Evolutionary conservation across 2,329 filamentous ascomycete species (phyloP).

Genomic region (Trichophaea hybrida): DNA sequence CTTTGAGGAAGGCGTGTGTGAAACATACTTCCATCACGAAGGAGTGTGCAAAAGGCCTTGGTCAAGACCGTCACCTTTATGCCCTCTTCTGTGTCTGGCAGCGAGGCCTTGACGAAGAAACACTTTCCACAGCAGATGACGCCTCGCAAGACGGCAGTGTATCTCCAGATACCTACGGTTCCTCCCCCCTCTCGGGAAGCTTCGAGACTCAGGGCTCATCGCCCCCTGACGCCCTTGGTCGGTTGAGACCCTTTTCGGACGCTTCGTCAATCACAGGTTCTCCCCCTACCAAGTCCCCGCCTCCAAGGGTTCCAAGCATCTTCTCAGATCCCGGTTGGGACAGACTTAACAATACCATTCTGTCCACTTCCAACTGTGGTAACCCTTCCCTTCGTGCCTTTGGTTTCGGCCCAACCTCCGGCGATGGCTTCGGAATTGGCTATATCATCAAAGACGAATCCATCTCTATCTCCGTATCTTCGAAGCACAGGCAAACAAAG

Average conservation of each 20-base stretch:
- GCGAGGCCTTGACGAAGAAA: slow-evolving; percentile 62
- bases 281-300: slow-evolving; percentile 12
- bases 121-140: slow-evolving; percentile 22
- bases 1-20: slow-evolving; percentile 67
- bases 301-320: slow-evolving; percentile 48
- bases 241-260: slow-evolving; percentile 18
- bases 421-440: slow-evolving; percentile 89
- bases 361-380: slow-evolving; percentile 97
- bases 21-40: slow-evolving; percentile 67
- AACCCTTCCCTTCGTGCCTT: slow-evolving; percentile 92
- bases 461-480: slow-evolving; percentile 80
- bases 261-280: slow-evolving; percentile 19
- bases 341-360: slow-evolving; percentile 81
- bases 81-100: slow-evolving; percentile 94
- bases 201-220: slow-evolving; percentile 29
- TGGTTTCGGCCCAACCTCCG: slow-evolving; percentile 87
- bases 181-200: slow-evolving; percentile 26
- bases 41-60: slow-evolving; percentile 77
- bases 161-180: slow-evolving; percentile 35
- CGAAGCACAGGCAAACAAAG: slow-evolving; percentile 84
- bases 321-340: slow-evolving; percentile 90
- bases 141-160: slow-evolving; percentile 22
- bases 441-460: slow-evolving; percentile 97
- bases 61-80: slow-evolving; percentile 85
- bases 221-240: neutral